These are phyloP conservation scores for Colletotrichum noveboracense DNA, from an alignment of 2,329 filamentous ascomycete genomes.

Conservation along the genomic window DNA sequence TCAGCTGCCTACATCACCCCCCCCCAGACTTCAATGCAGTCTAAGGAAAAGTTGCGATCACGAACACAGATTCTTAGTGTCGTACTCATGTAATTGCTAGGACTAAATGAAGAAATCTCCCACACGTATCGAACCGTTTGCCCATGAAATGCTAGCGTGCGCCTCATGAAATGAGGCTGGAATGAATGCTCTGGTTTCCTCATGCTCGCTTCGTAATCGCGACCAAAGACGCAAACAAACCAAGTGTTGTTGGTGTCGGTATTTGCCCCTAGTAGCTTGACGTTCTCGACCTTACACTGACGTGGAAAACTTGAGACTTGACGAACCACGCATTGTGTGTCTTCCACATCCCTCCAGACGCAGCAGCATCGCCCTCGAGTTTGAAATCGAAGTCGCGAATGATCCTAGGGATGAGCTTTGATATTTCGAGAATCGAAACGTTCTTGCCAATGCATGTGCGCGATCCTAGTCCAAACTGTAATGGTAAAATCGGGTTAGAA, in stretches of 20 bases:
- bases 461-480: constrained; percentile 45
- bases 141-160: neutral
- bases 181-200: neutral
- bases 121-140: neutral
- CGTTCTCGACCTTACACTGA: constrained; percentile 20
- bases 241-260: neutral
- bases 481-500: neutral
- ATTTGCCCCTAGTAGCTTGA: neutral
- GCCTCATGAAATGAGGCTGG: neutral
- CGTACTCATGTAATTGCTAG: no score
- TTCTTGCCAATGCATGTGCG: constrained; percentile 49
- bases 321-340: constrained; percentile 47
- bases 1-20: no score
- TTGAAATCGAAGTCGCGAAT: constrained; percentile 38
- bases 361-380: constrained; percentile 18
- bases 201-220: neutral
- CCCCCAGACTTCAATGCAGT: no score
- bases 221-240: neutral
- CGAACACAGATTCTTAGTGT: no score
- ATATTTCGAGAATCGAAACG: constrained; percentile 47
- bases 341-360: constrained; percentile 28
- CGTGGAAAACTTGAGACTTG: constrained; percentile 43
- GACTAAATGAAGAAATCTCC: no score
- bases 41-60: no score
- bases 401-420: constrained; percentile 44